phyloP scores from a whole-genome alignment of 768 basidiomycete species.

The Jaapia argillacea region DNA sequence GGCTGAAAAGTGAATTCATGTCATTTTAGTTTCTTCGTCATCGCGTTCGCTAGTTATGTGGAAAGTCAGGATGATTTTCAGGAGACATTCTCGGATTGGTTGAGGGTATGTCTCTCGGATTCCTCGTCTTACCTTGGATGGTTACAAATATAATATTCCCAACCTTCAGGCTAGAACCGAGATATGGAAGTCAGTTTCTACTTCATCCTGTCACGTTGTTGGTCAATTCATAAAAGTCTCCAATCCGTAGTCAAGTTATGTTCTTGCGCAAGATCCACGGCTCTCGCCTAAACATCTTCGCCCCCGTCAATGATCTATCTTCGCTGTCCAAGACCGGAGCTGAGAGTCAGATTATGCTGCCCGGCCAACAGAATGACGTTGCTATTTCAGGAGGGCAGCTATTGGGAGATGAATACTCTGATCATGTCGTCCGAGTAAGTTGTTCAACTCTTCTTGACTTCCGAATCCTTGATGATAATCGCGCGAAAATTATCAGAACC shows the following conservation, averaged over 20 bases:
- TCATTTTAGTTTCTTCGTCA: conserved; percentile 72
- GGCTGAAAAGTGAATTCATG: background rate
- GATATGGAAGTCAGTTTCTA: conserved; percentile 92
- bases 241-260: conserved; percentile 77
- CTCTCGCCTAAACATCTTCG: conserved; percentile 80
- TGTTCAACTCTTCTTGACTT: background rate
- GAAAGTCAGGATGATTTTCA: conserved; percentile 48
- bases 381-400: conserved; percentile 76
- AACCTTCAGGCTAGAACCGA: conserved; percentile 64
- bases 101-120: conserved; percentile 43
- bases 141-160: too few species aligned
- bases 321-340: conserved; percentile 63
- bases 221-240: conserved; percentile 1
- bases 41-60: conserved; percentile 88
- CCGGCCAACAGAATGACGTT: conserved; percentile 66
- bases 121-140: background rate
- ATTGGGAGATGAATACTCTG: conserved; percentile 91
- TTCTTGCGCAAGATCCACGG: conserved; percentile 77
- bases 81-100: conserved; percentile 78
- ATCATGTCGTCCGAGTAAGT: conserved; percentile 80
- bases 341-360: conserved; percentile 42
- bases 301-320: conserved; percentile 84
- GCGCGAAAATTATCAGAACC: conserved; percentile 40
- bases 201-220: conserved; percentile 3
- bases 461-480: background rate